Evolutionary conservation across 768 basidiomycete species (phyloP).

Genomic region (Mycena maculata): DNA sequence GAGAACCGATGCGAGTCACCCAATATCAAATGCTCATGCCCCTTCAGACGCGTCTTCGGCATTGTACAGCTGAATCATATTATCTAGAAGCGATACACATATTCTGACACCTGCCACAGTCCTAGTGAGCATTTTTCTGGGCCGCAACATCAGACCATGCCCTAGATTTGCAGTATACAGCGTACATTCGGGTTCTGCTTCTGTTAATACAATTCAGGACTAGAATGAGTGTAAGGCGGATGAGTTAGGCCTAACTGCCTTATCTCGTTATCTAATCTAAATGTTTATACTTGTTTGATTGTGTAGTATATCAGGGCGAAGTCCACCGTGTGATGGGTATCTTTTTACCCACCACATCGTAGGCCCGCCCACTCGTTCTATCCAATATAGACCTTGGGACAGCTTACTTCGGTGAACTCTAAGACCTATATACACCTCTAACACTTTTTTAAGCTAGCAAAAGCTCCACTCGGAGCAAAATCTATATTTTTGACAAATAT

Average conservation of each 20-base stretch:
- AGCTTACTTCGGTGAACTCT: neutral
- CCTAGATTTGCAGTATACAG: neutral
- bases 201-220: slow-evolving; percentile 78
- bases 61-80: slow-evolving; percentile 77
- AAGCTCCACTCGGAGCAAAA: slow-evolving; percentile 13
- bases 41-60: slow-evolving; percentile 72
- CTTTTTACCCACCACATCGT: too few species aligned
- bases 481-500: slow-evolving; percentile 3
- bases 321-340: too few species aligned
- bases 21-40: slow-evolving; percentile 80
- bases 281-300: too few species aligned
- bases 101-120: slow-evolving; percentile 71
- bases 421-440: slow-evolving; percentile 2
- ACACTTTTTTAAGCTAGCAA: too few species aligned
- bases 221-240: too few species aligned
- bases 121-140: slow-evolving; percentile 64
- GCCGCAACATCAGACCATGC: slow-evolving; percentile 28
- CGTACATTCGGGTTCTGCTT: slow-evolving; percentile 67
- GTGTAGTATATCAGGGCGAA: too few species aligned
- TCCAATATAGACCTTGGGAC: neutral
- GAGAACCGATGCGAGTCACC: slow-evolving; percentile 63
- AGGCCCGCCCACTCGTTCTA: too few species aligned
- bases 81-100: slow-evolving; percentile 76
- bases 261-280: too few species aligned
- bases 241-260: too few species aligned